These are phyloP conservation scores for Mycena maculata DNA, from an alignment of 768 basidiomycete species.

Conservation along the genomic window DNA sequence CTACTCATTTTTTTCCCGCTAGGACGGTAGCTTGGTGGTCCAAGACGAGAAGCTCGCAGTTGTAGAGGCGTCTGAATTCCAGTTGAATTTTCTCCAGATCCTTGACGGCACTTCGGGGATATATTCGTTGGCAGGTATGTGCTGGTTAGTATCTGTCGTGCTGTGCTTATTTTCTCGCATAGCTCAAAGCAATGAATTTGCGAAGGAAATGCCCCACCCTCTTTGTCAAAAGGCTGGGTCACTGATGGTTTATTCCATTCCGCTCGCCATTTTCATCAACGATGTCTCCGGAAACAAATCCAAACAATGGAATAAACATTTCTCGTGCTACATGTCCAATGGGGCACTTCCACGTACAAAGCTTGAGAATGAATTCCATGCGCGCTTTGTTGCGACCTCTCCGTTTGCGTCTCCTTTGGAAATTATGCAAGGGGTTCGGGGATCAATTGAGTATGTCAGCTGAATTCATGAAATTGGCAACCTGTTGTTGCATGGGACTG, in stretches of 20 bases:
- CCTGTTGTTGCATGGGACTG: slow-evolving; percentile 18
- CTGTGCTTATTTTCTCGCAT: not conserved
- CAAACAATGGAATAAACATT: slow-evolving; percentile 45
- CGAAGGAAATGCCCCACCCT: slow-evolving; percentile 13
- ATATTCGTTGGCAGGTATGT: not conserved
- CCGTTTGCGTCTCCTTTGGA: slow-evolving; percentile 36
- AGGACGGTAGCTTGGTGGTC: slow-evolving; percentile 2
- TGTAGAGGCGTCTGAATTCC: slow-evolving; percentile 1
- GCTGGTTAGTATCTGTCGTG: not conserved
- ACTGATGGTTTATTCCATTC: slow-evolving; percentile 28
- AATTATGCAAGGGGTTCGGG: slow-evolving; percentile 29
- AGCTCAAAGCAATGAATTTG: not conserved
- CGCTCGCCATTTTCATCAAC: slow-evolving; percentile 38
- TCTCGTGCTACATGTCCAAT: slow-evolving; percentile 35
- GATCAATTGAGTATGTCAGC: slow-evolving; percentile 22
- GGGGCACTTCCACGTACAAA: slow-evolving; percentile 32
- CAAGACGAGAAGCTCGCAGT: not conserved
- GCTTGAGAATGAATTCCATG: slow-evolving; percentile 35
- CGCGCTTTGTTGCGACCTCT: slow-evolving; percentile 38
- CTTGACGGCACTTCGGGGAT: slow-evolving; percentile 10
- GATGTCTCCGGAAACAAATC: slow-evolving; percentile 44
- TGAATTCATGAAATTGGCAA: too few relatives aligned
- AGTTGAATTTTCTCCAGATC: slow-evolving; percentile 5
- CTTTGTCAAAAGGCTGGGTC: slow-evolving; percentile 26
- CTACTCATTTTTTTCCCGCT: not conserved